Evolutionary conservation across 2,329 filamentous ascomycete genomes (phyloP).

Genomic region (Xylaria sp.): DNA sequence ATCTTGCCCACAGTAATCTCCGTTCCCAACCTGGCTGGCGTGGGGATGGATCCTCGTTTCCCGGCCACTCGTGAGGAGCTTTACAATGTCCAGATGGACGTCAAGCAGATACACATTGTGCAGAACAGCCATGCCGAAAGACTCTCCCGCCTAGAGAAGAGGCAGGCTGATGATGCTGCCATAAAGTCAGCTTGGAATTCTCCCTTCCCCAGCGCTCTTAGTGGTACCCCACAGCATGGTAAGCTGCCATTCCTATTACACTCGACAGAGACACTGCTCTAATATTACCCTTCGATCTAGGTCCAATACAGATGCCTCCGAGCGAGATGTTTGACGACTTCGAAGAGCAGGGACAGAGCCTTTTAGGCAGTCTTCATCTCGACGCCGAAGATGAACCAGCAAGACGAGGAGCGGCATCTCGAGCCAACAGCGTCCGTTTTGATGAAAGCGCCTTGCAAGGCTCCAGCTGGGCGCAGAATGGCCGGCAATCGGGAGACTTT

Average conservation of each 20-base stretch:
- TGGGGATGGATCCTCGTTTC: constrained; percentile 73
- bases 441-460: constrained; percentile 95
- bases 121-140: constrained; percentile 72
- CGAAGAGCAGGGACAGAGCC: constrained; percentile 84
- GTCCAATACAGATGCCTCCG: constrained; percentile 81
- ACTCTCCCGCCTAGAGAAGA: constrained; percentile 70
- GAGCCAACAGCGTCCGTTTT: constrained; percentile 97
- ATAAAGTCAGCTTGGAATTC: constrained; percentile 93
- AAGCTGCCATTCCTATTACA: constrained; percentile 48
- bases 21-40: constrained; percentile 31
- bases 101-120: constrained; percentile 73
- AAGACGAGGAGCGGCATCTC: constrained; percentile 84
- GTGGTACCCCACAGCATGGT: constrained; percentile 90
- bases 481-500: constrained; percentile 85
- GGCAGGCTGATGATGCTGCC: constrained; percentile 73
- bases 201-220: constrained; percentile 86
- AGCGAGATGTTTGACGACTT: constrained; percentile 89
- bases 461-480: constrained; percentile 84
- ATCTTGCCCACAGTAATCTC: constrained; percentile 33
- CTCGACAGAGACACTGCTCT: constrained; percentile 7
- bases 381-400: constrained; percentile 89
- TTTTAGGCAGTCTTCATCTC: constrained; percentile 83
- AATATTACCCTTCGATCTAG: constrained; percentile 56
- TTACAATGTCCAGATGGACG: constrained; percentile 75
- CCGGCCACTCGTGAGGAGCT: constrained; percentile 71